Base-by-base conservation (phyloP, 192 early-diverging fungal species). In the Linnemannia hyalina region DNA sequence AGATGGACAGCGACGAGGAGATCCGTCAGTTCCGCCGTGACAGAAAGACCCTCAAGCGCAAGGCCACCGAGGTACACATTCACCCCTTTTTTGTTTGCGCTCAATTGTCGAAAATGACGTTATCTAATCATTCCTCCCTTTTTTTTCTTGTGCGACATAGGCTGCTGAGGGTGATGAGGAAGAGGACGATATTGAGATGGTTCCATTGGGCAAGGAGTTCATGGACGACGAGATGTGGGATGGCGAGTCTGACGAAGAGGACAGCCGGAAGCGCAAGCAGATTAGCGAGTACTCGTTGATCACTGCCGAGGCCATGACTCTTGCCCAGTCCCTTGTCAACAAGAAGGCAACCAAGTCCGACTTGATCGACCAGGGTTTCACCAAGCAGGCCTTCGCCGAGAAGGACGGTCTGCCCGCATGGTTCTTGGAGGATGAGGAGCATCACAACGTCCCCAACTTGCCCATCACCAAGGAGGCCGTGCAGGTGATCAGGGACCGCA, bases 401-500 rank as follows among this genome's bases (percentile, higher is more conserved):
- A 93, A 93, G 26, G 92, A 95, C 68, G 96, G 92, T 20, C 88
- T 99, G 42, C 99, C 99, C 8, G 88, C 90, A 22, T 99, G 99
- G 97, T 99, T 99, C 89, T 83, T 95, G 35, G 95, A 96, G 78
- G 99, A 99, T 68, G 99, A 99, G 89, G 88, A 91, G 72, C 88
- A 93, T 71, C 96, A 98, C 89, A 98, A 97, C 92, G 95, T 96
- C 80, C 95, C 95, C 35, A 89, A 94, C 79, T 86, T 97, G 68
- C 99, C 99, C 10, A 94, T 99, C n/a, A 97, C 98, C 36, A 99
- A 99, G 88, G 99, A 99, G 91, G 97, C 99, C 5, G 94, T 98
- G 16, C 89, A 95, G 42, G 92, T 96, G 70, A 93, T 99, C 77
- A 89, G 91, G 77, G 94, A 97, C 68, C 93, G 94, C 77, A 91